Base-by-base conservation (phyloP, 495 filamentous ascomycete genomes). In the Pseudoneurospora amorphoporcata region DNA sequence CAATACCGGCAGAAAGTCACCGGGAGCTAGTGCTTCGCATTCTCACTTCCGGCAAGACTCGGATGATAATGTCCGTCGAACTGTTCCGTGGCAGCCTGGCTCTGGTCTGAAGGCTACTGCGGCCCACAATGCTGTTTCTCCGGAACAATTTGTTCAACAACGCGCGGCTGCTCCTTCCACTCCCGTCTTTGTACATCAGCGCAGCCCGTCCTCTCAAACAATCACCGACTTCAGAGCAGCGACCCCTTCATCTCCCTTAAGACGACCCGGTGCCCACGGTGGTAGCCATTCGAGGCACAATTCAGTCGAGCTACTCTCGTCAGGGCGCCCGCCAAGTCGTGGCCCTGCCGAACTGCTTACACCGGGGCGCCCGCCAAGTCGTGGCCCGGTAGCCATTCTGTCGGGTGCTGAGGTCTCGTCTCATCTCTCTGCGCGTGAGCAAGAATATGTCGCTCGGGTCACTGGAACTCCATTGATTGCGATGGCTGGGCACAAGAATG, bases 101-200 rank as follows among this genome's bases (percentile, higher is more conserved):
- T 86, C 89, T 82, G 81, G 76, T 53, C 72, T 76, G 75, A 82
- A 69, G 69, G 76, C 87, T 43, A 82, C 83, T 65, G 65, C 78
- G 5, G 75, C 80, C 38, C 79, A 74, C 80, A 84, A 77, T 75
- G 73, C 74, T 1, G 47, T 86, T 3, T 83, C 85, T 1, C 79
- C 95, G 19, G 93, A 97, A 77, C 89, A 97, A 77, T 97, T 89
- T 81, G 93, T 98, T n/a, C 89, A 93, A 73, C 92, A 95, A 74
- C 88, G 93, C 69, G 90, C 92, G 5, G 87, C 90, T 8, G 85
- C 86, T 32, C 82, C 81, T 7, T 75, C 78, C 8, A 79, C 68
- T 19, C 84, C 81, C 77, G 72, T 87, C 76, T 85, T 86, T 81
- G 75, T 81, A 7, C 88, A 90, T 73, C 90, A 91, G 73, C 86